Evolutionary conservation across 441 rosid genomes (phyloP).

Genomic region (Euphorbia celastroides): DNA sequence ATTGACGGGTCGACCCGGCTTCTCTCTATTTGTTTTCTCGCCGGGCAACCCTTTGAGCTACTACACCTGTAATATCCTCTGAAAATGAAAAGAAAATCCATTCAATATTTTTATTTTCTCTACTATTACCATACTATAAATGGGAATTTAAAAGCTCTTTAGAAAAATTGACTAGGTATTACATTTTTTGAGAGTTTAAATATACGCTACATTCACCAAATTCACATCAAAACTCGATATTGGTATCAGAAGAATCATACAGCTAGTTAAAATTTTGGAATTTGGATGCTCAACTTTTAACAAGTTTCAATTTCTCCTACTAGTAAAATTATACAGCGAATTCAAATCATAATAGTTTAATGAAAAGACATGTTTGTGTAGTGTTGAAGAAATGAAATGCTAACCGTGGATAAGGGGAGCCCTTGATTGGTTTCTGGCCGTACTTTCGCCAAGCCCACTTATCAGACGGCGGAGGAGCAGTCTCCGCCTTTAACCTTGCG

Average conservation of each 20-base stretch:
- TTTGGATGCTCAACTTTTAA: too few relatives aligned
- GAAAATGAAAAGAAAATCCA: not conserved
- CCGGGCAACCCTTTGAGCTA: slow-evolving; percentile 95
- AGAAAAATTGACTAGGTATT: too few relatives aligned
- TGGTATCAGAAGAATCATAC: too few relatives aligned
- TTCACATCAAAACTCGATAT: too few relatives aligned
- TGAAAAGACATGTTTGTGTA: too few relatives aligned
- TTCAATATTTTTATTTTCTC: not conserved
- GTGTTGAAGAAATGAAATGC: not conserved
- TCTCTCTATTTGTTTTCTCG: slow-evolving; percentile 88
- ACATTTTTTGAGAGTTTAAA: too few relatives aligned
- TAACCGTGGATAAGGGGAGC: slow-evolving; percentile 89
- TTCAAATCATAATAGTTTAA: too few relatives aligned
- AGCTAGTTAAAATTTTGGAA: too few relatives aligned
- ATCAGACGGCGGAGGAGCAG: slow-evolving; percentile 71
- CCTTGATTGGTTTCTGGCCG: slow-evolving; percentile 98
- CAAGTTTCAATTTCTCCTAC: too few relatives aligned
- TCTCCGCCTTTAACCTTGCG: slow-evolving; percentile 61
- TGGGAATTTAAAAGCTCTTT: too few relatives aligned
- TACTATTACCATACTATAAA: not conserved
- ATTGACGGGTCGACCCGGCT: slow-evolving; percentile 73
- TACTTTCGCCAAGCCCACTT: slow-evolving; percentile 99
- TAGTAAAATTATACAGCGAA: too few relatives aligned
- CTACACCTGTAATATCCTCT: slow-evolving; percentile 95
- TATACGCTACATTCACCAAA: too few relatives aligned